Evolutionary conservation across 148 eudicot species (phyloP), one percentile per base, ranked within the genome.

Genomic region (Suaeda aralocaspica): DNA sequence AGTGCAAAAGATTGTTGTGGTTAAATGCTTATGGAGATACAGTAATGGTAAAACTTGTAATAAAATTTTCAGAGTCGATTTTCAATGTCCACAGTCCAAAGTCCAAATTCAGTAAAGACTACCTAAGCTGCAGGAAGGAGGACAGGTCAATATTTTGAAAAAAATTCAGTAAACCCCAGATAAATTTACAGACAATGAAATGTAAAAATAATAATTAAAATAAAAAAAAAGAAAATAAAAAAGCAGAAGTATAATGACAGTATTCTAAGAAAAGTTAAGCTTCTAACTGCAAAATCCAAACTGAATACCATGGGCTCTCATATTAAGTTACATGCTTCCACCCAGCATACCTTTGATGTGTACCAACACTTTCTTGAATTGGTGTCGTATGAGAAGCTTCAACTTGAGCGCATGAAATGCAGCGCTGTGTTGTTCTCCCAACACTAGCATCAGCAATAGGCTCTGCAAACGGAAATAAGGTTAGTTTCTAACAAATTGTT

Each of bases 281-380:
- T 31, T 31, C 41, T 56, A 53, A 8, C 41, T 24, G 1, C 28
- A 6, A 42, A 41, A 31, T 22, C 14, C 21, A 3, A 60, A 19
- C 5, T 26, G 41, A 11, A 13, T 22, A n/a, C 6, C 24, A 22
- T n/a, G 45, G 22, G 4, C 5, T 42, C 33, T 19, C 3, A 42
- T 62, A 21, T 28, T 21, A 42, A 44, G n/a, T 34, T 2, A 76
- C 24, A 64, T 36, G 67, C 26, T 76, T 55, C 41, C 58, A 65
- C 39, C 55, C 64, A 19, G 28, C 73, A 74, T 82, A 89, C 97
- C 95, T 81, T 36, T 68, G 74, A 53, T 74, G 46, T 42, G 50
- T 48, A 66, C 72, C 76, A 74, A 33, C 61, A 22, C 49, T 44
- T 60, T 55, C 39, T 68, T 73, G 78, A 16, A 76, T 67, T 50